Evolutionary conservation across 2,329 filamentous ascomycete species (phyloP).

Genomic region (Ophiostoma pallidulum): DNA sequence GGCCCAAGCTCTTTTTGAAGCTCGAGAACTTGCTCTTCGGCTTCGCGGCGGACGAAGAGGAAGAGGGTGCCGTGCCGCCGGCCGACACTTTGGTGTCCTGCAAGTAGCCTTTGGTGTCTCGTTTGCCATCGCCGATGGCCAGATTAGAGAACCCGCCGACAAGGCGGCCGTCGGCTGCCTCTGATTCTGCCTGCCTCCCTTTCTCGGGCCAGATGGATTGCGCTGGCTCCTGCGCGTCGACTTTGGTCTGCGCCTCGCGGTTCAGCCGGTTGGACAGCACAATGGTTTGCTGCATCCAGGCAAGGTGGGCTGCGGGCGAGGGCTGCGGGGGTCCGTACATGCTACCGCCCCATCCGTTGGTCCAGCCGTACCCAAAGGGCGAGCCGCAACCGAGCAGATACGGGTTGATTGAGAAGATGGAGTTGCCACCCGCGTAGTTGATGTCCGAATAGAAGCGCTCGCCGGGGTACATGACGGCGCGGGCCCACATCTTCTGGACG

Average conservation of each 20-base stretch:
- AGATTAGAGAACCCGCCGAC: no score
- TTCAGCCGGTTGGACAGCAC: slow-evolving; percentile 10
- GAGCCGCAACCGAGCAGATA: slow-evolving; percentile 1
- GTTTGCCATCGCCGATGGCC: not conserved
- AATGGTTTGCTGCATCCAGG: slow-evolving; percentile 7
- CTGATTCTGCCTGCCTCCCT: no score
- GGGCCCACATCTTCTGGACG: slow-evolving; percentile 33
- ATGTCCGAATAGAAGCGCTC: slow-evolving; percentile 20
- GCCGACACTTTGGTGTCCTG: no score
- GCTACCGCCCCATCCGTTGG: not conserved
- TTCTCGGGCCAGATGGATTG: slow-evolving; percentile 7
- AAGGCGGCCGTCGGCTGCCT: no score
- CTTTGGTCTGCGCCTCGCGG: slow-evolving; percentile 1
- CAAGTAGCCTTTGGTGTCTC: not conserved
- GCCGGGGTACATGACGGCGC: slow-evolving; percentile 38
- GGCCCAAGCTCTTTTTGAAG: slow-evolving; percentile 28
- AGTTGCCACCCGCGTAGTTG: slow-evolving; percentile 15
- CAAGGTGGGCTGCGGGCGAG: not conserved
- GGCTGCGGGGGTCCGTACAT: not conserved
- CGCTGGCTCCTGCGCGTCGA: slow-evolving; percentile 11
- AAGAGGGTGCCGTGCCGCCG: not conserved
- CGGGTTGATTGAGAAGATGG: slow-evolving; percentile 3
- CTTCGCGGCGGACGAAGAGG: not conserved
- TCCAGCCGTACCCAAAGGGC: slow-evolving; percentile 2
- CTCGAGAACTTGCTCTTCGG: slow-evolving; percentile 1